Evolutionary conservation across 805 yeast species (phyloP), one percentile per base, ranked within the genome.

Genomic region (Schwanniomyces sp.): DNA sequence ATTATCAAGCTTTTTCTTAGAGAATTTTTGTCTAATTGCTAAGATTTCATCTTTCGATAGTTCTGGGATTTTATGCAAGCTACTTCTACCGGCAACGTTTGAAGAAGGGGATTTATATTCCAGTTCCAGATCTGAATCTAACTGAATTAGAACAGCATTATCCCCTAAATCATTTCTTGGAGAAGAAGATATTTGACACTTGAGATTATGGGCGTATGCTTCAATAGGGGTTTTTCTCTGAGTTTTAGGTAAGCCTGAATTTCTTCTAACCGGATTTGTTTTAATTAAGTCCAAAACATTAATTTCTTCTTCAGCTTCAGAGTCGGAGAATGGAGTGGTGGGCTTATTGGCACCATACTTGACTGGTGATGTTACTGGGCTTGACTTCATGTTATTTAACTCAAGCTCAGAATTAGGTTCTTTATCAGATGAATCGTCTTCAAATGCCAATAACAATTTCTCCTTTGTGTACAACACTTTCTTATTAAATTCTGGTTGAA

Each of bases 311-410:
- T 52, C 52, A 18, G 48, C 44, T 28, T 51, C 48, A 26, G 40
- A 24, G 18, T 39, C 29, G 11, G 41, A 25, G 7, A 26, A 39
- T 2, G 41, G 8, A 2, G 12, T 14, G 2, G 12, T 8, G 3
- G 11, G 16, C 4, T 25, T 39, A n/a, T 40, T 40, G n/a, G 25
- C 27, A 8, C 32, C 27, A 5, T n/a, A 27, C 34, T 51, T 53
- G 17, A 59, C 32, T 1, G 74, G 73, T 2, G 72, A 67, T 1
- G 75, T 69, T 10, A 54, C 46, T 0, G 74, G 75, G 40, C 68
- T 67, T 18, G 65, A 62, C 18, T 51, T 52, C 26, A 46, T 14
- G 37, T 14, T 17, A 41, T 29, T 38, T 6, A 41, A 47, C 8
- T 50, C 53, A 14, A 45, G 34, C 16, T 51, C 54, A 38, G 54